Base-by-base conservation (phyloP, 2,329 filamentous ascomycete species). In the Fusarium coicis region DNA sequence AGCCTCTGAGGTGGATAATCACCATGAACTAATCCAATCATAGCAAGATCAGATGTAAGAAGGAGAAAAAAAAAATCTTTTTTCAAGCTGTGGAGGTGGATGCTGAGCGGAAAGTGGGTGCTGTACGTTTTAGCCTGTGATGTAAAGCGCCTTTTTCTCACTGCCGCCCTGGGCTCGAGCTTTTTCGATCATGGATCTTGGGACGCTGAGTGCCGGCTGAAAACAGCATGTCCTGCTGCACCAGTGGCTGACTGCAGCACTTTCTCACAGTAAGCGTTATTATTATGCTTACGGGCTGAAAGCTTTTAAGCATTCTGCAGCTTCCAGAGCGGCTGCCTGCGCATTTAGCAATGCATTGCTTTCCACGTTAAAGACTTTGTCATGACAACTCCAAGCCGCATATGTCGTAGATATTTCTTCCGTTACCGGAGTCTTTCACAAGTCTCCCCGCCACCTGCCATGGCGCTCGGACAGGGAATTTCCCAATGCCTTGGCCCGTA, bases 11-110 rank as follows among this genome's bases (percentile, higher is more conserved):
- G 65, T 58, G 66, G 66, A 53, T n/a, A 57, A 19, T 21, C 37
- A 32, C 26, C 15, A 23, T 30, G 30, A 47, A 37, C 34, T 55
- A 53, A 39, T 14, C 76, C 75, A 73, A 73, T 63, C 61, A 52
- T 43, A 58, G n/a, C n/a, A 63, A 40, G 56, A 65, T 56, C 14
- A 59, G 46, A 58, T 58, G 55, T 50, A 50, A 62, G 61, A 42
- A n/a, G n/a, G n/a, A n/a, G n/a, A n/a, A n/a, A 63, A 68, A 72
- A 68, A 74, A 75, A 76, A 74, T 65, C 70, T 63, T 64, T 66
- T 57, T 57, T 50, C 55, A 36, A 40, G 40, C 55, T 61, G 67
- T 65, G 71, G 66, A 73, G 71, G 67, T 72, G 63, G 50, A 71
- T 49, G 62, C 70, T 59, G 50, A 60, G 36, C 54, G 62, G 66